Conservation (phyloP, 169 alveolate genomes). For the Eimeria sp. region DNA sequence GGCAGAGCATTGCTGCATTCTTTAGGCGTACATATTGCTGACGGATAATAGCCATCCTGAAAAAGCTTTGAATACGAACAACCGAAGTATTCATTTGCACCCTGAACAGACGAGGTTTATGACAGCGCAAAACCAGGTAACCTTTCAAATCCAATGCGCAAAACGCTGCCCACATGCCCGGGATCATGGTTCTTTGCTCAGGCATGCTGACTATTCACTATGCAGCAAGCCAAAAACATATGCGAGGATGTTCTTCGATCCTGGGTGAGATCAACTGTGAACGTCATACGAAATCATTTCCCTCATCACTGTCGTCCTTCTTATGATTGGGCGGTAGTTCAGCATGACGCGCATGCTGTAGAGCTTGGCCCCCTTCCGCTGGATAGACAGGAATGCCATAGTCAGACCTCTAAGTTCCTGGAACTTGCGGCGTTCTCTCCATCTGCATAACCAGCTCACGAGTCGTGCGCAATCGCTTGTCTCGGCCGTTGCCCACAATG, state of each 20-base stretch:
- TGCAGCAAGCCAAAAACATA: not conserved
- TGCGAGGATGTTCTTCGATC: not conserved
- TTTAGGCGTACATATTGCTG: constrained; percentile 86
- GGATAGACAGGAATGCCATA: constrained; percentile 86
- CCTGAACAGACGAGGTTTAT: constrained; percentile 23
- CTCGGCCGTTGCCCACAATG: not conserved
- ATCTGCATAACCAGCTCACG: constrained; percentile 38
- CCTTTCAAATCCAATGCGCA: not conserved
- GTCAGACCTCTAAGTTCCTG: constrained; percentile 83
- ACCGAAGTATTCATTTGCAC: constrained; percentile 85
- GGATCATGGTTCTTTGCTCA: not conserved
- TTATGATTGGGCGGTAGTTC: constrained; percentile 85
- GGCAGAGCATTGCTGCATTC: constrained; percentile 83
- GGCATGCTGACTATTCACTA: not conserved
- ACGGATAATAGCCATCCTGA: constrained; percentile 88
- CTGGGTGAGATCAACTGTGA: not conserved
- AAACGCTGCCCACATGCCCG: not conserved
- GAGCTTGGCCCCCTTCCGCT: constrained; percentile 89
- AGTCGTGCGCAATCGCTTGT: not conserved
- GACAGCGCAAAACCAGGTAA: not conserved
- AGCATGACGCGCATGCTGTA: constrained; percentile 85
- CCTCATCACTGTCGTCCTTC: constrained; percentile 85
- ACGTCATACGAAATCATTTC: constrained; percentile 85
- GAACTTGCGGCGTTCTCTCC: constrained; percentile 80
- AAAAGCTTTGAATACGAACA: constrained; percentile 88